A percentile compares a stretch with the other conserved stretches of the same genome.
These are phyloP conservation scores for Dioscorea alata DNA, from an alignment of 106 monocot species.

Conservation along the genomic window DNA sequence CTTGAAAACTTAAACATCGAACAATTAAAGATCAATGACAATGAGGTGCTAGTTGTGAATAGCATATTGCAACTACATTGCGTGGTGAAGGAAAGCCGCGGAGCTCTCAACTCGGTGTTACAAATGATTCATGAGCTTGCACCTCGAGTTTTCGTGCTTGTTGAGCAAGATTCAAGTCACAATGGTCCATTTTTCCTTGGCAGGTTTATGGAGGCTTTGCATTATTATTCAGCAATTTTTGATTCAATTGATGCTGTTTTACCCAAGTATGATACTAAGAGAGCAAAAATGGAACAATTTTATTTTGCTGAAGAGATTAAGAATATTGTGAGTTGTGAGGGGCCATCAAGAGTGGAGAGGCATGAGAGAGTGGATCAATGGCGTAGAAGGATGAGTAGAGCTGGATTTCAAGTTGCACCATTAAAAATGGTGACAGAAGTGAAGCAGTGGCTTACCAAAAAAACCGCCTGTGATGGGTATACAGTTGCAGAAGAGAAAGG, in stretches of 20 bases:
- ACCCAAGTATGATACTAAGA: background rate
- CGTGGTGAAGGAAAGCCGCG: background rate
- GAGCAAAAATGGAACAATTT: slow-evolving; percentile 7
- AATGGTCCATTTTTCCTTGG: slow-evolving; percentile 4
- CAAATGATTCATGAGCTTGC: background rate
- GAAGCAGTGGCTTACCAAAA: background rate
- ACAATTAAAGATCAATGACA: background rate
- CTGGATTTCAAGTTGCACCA: background rate
- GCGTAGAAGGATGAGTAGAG: background rate
- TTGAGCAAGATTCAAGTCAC: slow-evolving; percentile 12
- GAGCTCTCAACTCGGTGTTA: background rate
- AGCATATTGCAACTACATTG: background rate
- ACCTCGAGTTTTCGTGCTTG: background rate
- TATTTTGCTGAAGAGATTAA: background rate
- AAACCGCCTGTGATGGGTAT: background rate
- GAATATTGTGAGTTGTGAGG: background rate
- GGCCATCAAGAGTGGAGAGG: background rate
- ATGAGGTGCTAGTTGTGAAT: background rate
- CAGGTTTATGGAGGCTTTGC: slow-evolving; percentile 6
- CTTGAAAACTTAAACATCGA: background rate
- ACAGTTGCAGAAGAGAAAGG: background rate
- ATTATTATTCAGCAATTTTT: slow-evolving; percentile 5
- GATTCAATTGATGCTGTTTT: background rate
- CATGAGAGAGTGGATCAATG: background rate
- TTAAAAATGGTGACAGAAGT: background rate